These are phyloP conservation scores for Leccinum holopus DNA, from an alignment of 1,284 basidiomycete genomes.

Conservation along the genomic window DNA sequence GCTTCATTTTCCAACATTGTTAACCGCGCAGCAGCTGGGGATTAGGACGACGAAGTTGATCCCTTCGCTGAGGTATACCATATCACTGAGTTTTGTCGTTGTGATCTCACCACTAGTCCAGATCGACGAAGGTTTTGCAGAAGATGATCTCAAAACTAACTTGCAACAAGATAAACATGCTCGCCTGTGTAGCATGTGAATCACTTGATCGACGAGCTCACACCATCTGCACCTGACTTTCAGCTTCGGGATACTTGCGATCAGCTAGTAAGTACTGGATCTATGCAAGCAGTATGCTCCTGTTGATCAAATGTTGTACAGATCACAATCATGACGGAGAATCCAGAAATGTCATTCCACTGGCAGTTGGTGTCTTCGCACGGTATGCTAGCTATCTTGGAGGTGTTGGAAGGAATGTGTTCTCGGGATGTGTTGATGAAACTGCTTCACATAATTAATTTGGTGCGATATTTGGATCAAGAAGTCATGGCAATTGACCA, in stretches of 20 bases:
- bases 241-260: slow-evolving; percentile 83
- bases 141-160: slow-evolving; percentile 87
- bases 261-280: slow-evolving; percentile 64
- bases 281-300: background rate
- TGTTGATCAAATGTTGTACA: slow-evolving; percentile 33
- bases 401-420: slow-evolving; percentile 83
- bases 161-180: slow-evolving; percentile 90
- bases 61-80: slow-evolving; percentile 83
- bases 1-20: slow-evolving; percentile 3
- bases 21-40: slow-evolving; percentile 51
- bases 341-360: slow-evolving; percentile 83
- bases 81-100: slow-evolving; percentile 4
- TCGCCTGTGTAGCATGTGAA: slow-evolving; percentile 79
- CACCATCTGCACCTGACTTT: slow-evolving; percentile 76
- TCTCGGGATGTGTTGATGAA: slow-evolving; percentile 84
- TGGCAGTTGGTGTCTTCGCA: slow-evolving; percentile 81
- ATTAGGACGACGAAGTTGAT: slow-evolving; percentile 86
- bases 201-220: slow-evolving; percentile 83
- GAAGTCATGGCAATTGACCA: slow-evolving; percentile 13
- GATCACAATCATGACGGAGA: slow-evolving; percentile 77
- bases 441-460: slow-evolving; percentile 86
- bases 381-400: slow-evolving; percentile 92
- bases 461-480: slow-evolving; percentile 48
- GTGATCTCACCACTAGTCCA: slow-evolving; percentile 30
- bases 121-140: slow-evolving; percentile 89